Evolutionary conservation across 306 rosid species (phyloP), one percentile per base, ranked within the genome.

Genomic region (Coriaria nepalensis): DNA sequence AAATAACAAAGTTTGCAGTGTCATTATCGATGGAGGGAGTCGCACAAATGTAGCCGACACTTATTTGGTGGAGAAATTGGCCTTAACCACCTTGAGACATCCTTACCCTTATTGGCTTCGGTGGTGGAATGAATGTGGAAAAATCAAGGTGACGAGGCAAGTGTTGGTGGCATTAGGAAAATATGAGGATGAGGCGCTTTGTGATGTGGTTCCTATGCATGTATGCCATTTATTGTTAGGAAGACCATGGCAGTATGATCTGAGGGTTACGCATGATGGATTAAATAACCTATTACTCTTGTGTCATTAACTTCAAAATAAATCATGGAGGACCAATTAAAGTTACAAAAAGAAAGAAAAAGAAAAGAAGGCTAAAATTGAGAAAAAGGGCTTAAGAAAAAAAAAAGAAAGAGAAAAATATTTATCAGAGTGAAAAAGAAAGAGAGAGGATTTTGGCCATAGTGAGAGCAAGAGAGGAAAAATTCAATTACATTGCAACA

Each of bases 11-110:
- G 34, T 55, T 55, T 55, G 34, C 20, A 41, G 38, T 5, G 33
- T 55, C 11, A 55, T n/a, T 7, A 55, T 55, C 13, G 50, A 55
- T 55, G 51, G 61, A n/a, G n/a, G n/a, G n/a, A 35, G 51, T 20
- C 3, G 29, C 29, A 20, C 29, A 20, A 20, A 20, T 1, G 29
- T 20, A 50, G 43, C 42, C 4, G 12, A 50, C 33, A 36, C 59
- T 6, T 4, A 41, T 5, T 54, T 54, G 20, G 59, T 33, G 6
- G 59, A 54, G 15, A 56, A n/a, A 56, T 45, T 56, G 33, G 9
- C 50, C 6, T 44, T 44, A 35, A 4, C 43, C 13, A 53, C 48
- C 36, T 29, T 53, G 39, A 40, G 40, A 32, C 59, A 53, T 53
- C 48, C 59, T 39, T 4, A 11, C 6, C 59, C 29, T 3, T 53